Conservation (phyloP, 1,139 yeast genomes). For the Scheffersomyces illinoinensis region DNA sequence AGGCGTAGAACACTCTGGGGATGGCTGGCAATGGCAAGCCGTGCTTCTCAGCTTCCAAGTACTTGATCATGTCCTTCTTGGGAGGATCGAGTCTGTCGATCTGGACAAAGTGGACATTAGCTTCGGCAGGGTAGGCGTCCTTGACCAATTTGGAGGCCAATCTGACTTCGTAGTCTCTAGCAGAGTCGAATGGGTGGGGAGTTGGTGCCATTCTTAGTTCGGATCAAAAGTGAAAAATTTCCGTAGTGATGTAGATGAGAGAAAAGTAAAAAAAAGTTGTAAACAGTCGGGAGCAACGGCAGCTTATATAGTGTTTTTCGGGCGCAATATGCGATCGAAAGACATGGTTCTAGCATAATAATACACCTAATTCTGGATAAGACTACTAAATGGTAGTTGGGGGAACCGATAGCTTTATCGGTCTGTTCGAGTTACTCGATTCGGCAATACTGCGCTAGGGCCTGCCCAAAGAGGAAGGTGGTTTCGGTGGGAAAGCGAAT, state of each 20-base stretch:
- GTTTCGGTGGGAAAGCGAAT: not conserved
- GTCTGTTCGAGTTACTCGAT: not conserved
- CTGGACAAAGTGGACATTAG: constrained; percentile 66
- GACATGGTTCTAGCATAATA: not conserved
- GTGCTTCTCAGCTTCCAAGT: constrained; percentile 66
- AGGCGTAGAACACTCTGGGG: constrained; percentile 65
- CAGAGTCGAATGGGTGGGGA: constrained; percentile 65
- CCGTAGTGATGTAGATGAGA: not conserved
- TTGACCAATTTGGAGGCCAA: constrained; percentile 64
- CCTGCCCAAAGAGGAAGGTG: not conserved
- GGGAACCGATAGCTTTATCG: not conserved
- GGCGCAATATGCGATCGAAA: not conserved
- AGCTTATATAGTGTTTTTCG: not conserved
- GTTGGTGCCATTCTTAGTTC: constrained; percentile 13
- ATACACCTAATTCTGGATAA: not conserved
- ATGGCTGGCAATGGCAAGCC: constrained; percentile 58
- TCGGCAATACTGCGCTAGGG: not conserved
- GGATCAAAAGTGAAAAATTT: not conserved
- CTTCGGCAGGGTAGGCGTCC: constrained; percentile 51
- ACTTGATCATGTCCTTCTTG: constrained; percentile 68
- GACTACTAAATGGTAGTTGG: not conserved
- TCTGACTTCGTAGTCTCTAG: constrained; percentile 64
- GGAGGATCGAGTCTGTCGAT: constrained; percentile 82
- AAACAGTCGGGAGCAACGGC: not conserved
- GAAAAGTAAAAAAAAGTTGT: not conserved